Base-by-base conservation (phyloP, 177 flowering plant genomes). In the Telopea speciosissima region DNA sequence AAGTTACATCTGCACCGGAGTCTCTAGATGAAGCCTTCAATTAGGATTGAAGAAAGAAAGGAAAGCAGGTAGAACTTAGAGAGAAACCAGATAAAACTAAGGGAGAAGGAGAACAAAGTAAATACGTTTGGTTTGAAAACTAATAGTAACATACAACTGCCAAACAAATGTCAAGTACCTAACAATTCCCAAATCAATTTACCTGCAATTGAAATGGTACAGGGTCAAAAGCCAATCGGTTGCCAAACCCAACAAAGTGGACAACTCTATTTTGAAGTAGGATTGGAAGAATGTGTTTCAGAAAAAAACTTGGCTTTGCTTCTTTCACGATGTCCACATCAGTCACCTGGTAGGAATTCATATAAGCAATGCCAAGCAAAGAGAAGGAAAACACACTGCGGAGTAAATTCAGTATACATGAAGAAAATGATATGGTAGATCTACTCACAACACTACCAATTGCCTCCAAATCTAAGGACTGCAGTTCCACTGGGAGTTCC, bases 1-100 rank as follows among this genome's bases (percentile, higher is more conserved):
- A 96, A 96, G 78, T 96, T 96, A 82, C 99, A 96, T 87, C 98
- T 90, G 91, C 99, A 96, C 65, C 99, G 96, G 72, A 96, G 95
- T 81, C 93, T 91, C 99, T 96, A 86, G 81, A 89, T 84, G 86
- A 85, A 86, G 71, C 81, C 69, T 78, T 72, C 68, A 78, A 85
- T 88, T 79, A 92, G 90, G 82, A 79, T 68, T 71, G 75, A 73
- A 66, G 54, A 23, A 54, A 54, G 21, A 60, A 40, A 19, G 71
- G 40, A 6, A 14, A 13, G n/a, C 73, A 59, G 66, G 49, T 10
- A 24, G 67, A 23, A 60, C 22, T 52, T 14, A 10, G 19, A 7
- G 24, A 73, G 31, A 58, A 66, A 25, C 58, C 25, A 72, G 59
- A 68, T 44, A 23, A 66, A 66, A 58, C 17, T 22, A 54, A 68